These are phyloP conservation scores for Tremella yokohamensis DNA, from an alignment of 768 basidiomycete genomes.

Conservation along the genomic window DNA sequence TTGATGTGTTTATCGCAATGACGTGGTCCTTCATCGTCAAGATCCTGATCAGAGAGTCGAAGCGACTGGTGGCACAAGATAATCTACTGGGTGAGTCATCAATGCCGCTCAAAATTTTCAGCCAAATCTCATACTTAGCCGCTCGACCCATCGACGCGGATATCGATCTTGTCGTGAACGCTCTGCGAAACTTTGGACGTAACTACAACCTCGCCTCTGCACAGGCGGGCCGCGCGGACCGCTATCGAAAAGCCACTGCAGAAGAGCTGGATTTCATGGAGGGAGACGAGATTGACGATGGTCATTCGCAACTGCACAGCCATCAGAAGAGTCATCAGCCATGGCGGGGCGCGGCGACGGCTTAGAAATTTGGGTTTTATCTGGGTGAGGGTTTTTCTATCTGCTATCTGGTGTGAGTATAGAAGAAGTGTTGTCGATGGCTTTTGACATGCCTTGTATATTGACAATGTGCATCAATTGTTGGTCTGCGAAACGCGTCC, in stretches of 20 bases:
- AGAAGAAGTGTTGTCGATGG: no score
- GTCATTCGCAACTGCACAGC: constrained; percentile 4
- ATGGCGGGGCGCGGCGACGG: no score
- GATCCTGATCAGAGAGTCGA: constrained; percentile 41
- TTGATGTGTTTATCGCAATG: constrained; percentile 45
- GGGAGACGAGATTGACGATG: constrained; percentile 17
- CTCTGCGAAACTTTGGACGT: constrained; percentile 25
- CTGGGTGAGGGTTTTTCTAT: no score
- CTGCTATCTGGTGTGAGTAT: no score
- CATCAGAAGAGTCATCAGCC: no score
- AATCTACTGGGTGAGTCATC: constrained; percentile 23
- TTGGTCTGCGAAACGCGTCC: no score
- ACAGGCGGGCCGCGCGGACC: constrained; percentile 32
- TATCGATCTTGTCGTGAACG: constrained; percentile 25
- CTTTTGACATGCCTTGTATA: no score
- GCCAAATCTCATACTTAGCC: constrained; percentile 12
- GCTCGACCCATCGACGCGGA: constrained; percentile 28
- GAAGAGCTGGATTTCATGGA: constrained; percentile 29
- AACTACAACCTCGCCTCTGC: constrained; percentile 26
- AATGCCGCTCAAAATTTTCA: neutral
- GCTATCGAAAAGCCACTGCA: constrained; percentile 20
- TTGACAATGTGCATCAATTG: no score
- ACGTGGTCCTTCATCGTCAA: constrained; percentile 40
- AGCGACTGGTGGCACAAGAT: constrained; percentile 31
- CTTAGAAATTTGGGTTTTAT: no score